Percentiles rank a stretch among this genome's conserved stretches.
phyloP scores from a whole-genome alignment of 805 yeast species.

The Spathaspora hagerdaliae region DNA sequence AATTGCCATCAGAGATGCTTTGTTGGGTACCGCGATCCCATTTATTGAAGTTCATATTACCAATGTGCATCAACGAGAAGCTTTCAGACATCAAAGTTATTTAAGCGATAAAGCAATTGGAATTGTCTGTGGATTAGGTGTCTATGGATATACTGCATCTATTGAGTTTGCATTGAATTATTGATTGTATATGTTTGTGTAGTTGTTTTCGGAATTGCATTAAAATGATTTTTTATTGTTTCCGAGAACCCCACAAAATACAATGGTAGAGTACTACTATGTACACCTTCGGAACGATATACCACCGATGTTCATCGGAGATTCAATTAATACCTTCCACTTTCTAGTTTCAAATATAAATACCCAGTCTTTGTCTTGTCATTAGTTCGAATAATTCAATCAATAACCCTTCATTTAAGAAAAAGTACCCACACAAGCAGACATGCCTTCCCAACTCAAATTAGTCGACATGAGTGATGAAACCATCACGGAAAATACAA shows the following conservation, averaged over 20 bases:
- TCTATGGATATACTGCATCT: conserved; percentile 39
- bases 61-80: conserved; percentile 49
- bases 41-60: conserved; percentile 49
- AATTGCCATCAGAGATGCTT: conserved; percentile 47
- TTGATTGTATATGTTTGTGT: conserved; percentile 7
- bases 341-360: no score
- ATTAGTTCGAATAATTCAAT: no score
- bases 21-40: conserved; percentile 45
- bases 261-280: no score
- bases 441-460: not conserved
- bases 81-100: conserved; percentile 47
- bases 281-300: no score
- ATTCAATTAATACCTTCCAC: no score
- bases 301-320: no score
- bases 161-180: conserved; percentile 38
- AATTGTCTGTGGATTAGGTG: conserved; percentile 40
- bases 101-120: conserved; percentile 47
- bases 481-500: conserved; percentile 16
- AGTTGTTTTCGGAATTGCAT: no score
- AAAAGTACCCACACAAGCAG: not conserved
- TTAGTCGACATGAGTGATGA: conserved; percentile 13
- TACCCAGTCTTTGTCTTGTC: no score
- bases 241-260: no score
- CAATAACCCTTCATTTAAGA: not conserved
- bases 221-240: no score